A percentile compares a stretch with the other conserved stretches of the same genome.
Conservation (phyloP, 805 yeast genomes). For the Saccharomycopsis fermentans region DNA sequence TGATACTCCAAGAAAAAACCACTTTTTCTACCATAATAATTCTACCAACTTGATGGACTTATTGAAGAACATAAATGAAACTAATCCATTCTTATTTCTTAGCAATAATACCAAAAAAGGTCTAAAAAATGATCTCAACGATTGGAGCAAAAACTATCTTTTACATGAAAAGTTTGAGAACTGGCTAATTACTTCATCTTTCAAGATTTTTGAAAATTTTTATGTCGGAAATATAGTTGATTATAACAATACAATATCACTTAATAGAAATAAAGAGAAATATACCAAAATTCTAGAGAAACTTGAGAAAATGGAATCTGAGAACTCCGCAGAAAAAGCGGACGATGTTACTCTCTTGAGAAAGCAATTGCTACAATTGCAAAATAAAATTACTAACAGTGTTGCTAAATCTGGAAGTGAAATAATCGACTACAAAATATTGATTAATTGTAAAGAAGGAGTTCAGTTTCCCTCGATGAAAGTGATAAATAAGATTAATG, state of each 20-base stretch:
- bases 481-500: conserved; percentile 8
- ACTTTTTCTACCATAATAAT: background rate
- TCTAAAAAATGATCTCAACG: conserved; percentile 16
- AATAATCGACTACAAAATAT: conserved; percentile 10
- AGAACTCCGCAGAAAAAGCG: background rate
- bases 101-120: background rate
- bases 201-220: conserved; percentile 15
- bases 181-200: conserved; percentile 18
- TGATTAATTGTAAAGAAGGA: conserved; percentile 18
- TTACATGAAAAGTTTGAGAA: conserved; percentile 19
- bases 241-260: conserved; percentile 16
- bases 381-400: conserved; percentile 11
- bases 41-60: conserved; percentile 11
- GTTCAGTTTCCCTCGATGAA: conserved; percentile 17
- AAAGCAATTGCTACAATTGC: conserved; percentile 6
- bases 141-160: conserved; percentile 19
- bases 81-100: conserved; percentile 14
- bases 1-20: conserved; percentile 1
- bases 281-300: conserved; percentile 5
- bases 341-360: conserved; percentile 2
- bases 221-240: conserved; percentile 18
- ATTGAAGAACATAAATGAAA: conserved; percentile 7
- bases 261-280: conserved; percentile 11
- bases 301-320: background rate
- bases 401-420: background rate